phyloP scores from a whole-genome alignment of 192 early-diverging fungal genomes.

The Gigaspora rosea region DNA sequence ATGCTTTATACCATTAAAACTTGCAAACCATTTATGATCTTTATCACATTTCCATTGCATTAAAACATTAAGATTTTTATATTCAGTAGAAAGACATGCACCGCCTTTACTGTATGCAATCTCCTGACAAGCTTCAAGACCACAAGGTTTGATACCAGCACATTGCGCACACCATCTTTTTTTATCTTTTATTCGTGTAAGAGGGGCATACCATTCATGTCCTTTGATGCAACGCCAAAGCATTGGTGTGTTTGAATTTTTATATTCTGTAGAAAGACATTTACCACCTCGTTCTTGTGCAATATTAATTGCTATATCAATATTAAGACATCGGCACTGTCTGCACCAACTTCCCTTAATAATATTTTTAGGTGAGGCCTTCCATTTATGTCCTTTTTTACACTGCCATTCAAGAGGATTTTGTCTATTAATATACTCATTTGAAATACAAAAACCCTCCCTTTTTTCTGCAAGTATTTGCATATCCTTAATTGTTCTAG shows the following conservation, averaged over 20 bases:
- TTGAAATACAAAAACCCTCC: too few species aligned
- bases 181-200: conserved; percentile 8
- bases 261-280: conserved; percentile 18
- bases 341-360: conserved; percentile 3
- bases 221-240: conserved; percentile 1
- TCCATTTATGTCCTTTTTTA: conserved; percentile 15
- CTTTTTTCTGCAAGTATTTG: too few species aligned
- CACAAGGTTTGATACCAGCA: conserved; percentile 10
- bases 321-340: conserved; percentile 8
- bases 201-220: conserved; percentile 6
- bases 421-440: neutral
- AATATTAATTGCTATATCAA: conserved; percentile 21
- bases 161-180: conserved; percentile 1
- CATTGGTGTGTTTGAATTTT: conserved; percentile 13
- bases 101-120: conserved; percentile 2
- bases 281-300: conserved; percentile 14
- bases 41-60: conserved; percentile 13
- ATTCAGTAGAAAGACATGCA: conserved; percentile 17
- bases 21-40: conserved; percentile 3
- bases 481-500: too few species aligned
- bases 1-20: conserved; percentile 15
- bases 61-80: conserved; percentile 20
- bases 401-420: neutral
- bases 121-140: conserved; percentile 1
- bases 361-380: conserved; percentile 11